Evolutionary conservation across 495 filamentous ascomycete genomes (phyloP).

Genomic region (Staphylotrichum tortipilum): DNA sequence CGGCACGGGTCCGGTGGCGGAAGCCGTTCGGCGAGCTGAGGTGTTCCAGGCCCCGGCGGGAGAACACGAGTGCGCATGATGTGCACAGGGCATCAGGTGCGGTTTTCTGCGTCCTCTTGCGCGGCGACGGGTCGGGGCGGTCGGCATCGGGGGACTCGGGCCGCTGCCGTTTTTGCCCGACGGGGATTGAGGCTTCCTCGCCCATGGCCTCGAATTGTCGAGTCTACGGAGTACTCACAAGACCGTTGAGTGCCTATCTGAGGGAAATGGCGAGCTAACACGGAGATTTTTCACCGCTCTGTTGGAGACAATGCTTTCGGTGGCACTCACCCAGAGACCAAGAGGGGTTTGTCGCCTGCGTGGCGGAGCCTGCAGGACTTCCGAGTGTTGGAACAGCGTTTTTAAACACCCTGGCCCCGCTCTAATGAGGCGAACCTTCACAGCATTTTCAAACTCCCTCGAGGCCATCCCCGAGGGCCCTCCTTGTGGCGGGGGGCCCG

Average conservation of each 20-base stretch:
- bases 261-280: not conserved
- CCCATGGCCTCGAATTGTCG: not conserved
- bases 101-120: not conserved
- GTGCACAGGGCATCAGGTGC: not conserved
- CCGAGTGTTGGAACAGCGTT: not conserved
- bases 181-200: not conserved
- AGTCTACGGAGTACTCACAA: not conserved
- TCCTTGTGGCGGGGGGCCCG: not conserved
- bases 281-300: not conserved
- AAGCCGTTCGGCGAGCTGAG: not conserved
- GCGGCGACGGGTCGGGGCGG: not conserved
- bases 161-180: not conserved
- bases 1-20: not conserved
- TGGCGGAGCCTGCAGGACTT: no score
- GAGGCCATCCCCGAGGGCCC: no score
- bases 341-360: no score
- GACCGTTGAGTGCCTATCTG: no score
- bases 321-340: not conserved
- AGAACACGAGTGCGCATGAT: not conserved
- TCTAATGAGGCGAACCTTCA: not conserved
- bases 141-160: not conserved
- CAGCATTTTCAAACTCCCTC: not conserved
- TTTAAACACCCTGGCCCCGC: not conserved
- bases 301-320: not conserved
- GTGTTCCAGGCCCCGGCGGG: not conserved